Evolutionary conservation across 2,329 filamentous ascomycete species (phyloP), one percentile per base, ranked within the genome.

Genomic region (Clonostachys byssicola): DNA sequence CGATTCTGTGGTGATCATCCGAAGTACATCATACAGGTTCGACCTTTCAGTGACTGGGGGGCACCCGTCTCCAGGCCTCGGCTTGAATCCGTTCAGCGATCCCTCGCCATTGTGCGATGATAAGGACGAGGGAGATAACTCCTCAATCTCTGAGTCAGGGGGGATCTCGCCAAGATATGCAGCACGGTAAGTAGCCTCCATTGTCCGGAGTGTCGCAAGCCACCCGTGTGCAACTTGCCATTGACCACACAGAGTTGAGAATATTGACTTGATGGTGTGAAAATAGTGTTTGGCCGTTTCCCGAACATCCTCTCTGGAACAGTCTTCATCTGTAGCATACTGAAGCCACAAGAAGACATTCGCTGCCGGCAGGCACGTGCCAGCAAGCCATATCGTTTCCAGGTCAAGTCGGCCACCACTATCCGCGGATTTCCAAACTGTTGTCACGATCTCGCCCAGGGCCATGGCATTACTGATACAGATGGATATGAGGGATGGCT

Each of bases 101-200:
- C 16, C 36, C 13, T 39, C 36, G 7, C 20, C 20, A 16, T 14
- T 16, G 6, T 39, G 36, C 36, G 13, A 14, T 23, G 20, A 23
- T 6, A 23, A 23, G 20, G 20, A 23, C 6, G 20, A 23, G 20
- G 36, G 36, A 16, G 36, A 14, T 16, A 14, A 16, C 7, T 39
- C 36, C 9, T 39, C 16, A 6, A 16, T 39, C 36, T 39, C 13
- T 8, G 36, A 14, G 36, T 39, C 36, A 8, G 13, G 36, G 16
- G 36, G 44, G 6, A 55, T 34, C 36, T 54, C 50, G 18, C 55
- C 54, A 6, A 54, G 38, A 20, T 57, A 57, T 3, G 52, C 54
- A 6, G 54, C 57, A 38, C 51, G 49, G 47, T 59, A 59, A 3
- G 54, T 40, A 41, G 46, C 49, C 7, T 56, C 51, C 55, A 58